A percentile compares a stretch with the other conserved stretches of the same genome.
Conservation (phyloP, 2,329 filamentous ascomycete genomes). For the Colletotrichum lupini region DNA sequence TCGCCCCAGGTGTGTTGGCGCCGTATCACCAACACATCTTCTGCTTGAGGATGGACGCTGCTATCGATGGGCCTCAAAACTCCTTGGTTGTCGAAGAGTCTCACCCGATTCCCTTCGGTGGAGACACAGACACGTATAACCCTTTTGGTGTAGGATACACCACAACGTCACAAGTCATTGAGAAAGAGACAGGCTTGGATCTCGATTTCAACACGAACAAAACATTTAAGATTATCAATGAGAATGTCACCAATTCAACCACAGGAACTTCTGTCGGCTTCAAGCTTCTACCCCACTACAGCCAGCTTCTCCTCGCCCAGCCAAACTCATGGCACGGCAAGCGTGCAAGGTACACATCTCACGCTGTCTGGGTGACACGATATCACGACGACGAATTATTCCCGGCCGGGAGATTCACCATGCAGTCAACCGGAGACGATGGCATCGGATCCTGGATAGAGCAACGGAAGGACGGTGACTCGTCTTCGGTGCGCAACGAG, state of each 20-base stretch:
- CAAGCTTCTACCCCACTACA: conserved; percentile 57
- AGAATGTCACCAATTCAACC: conserved; percentile 51
- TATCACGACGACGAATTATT: conserved; percentile 56
- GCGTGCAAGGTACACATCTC: conserved; percentile 55
- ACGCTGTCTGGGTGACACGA: conserved; percentile 58
- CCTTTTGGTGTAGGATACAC: conserved; percentile 61
- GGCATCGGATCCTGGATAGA: conserved; percentile 53
- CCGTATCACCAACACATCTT: conserved; percentile 78
- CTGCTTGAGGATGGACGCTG: conserved; percentile 72
- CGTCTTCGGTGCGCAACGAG: conserved; percentile 55
- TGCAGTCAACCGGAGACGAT: conserved; percentile 58
- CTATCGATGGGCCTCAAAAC: conserved; percentile 69
- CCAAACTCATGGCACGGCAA: conserved; percentile 50
- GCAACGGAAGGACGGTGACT: conserved; percentile 47
- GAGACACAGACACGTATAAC: conserved; percentile 47
- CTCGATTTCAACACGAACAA: conserved; percentile 61
- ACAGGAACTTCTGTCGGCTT: conserved; percentile 58
- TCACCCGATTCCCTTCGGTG: conserved; percentile 53
- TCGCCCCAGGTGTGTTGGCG: conserved; percentile 70
- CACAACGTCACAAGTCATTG: conserved; percentile 55
- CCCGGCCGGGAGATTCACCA: conserved; percentile 55
- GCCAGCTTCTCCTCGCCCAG: conserved; percentile 56
- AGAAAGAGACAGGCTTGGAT: conserved; percentile 58
- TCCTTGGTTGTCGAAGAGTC: conserved; percentile 57
- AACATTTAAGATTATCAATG: conserved; percentile 61